Percentiles rank a stretch among this genome's conserved stretches.
These are phyloP conservation scores for Rubia balearica DNA, from an alignment of 305 asterid species.

Conservation along the genomic window DNA sequence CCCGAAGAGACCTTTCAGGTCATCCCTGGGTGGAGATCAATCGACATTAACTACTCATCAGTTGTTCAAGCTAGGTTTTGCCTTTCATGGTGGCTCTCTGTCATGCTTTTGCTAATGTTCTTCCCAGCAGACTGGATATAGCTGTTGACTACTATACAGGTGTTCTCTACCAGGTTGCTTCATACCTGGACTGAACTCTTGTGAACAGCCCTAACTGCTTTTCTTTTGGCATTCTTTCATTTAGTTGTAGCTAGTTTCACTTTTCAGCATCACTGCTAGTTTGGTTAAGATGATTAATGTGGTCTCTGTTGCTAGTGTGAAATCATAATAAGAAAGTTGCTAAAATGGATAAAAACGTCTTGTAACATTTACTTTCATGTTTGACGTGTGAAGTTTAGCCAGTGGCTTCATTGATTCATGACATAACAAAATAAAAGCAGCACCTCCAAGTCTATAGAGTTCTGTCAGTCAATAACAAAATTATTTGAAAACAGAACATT, in stretches of 20 bases:
- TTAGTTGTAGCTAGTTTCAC: too few species aligned
- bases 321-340: not conserved
- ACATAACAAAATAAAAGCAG: not conserved
- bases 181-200: too few species aligned
- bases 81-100: slow-evolving; percentile 6
- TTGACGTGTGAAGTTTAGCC: not conserved
- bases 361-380: not conserved
- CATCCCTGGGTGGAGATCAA: not conserved
- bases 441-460: not conserved
- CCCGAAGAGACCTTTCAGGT: slow-evolving; percentile 4
- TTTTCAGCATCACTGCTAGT: not conserved
- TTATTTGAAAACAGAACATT: not conserved
- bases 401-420: not conserved
- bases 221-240: not conserved
- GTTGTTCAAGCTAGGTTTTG: slow-evolving; percentile 13
- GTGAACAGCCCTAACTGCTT: not conserved
- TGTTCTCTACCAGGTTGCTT: too few species aligned
- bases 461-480: not conserved
- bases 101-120: not conserved
- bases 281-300: not conserved
- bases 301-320: not conserved
- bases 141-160: not conserved
- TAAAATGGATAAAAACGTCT: not conserved
- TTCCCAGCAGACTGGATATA: not conserved
- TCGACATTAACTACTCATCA: not conserved